A percentile compares a stretch with the other conserved stretches of the same genome.
phyloP scores from a whole-genome alignment of 2,329 filamentous ascomycete genomes.

The Aspergillus vadensis region DNA sequence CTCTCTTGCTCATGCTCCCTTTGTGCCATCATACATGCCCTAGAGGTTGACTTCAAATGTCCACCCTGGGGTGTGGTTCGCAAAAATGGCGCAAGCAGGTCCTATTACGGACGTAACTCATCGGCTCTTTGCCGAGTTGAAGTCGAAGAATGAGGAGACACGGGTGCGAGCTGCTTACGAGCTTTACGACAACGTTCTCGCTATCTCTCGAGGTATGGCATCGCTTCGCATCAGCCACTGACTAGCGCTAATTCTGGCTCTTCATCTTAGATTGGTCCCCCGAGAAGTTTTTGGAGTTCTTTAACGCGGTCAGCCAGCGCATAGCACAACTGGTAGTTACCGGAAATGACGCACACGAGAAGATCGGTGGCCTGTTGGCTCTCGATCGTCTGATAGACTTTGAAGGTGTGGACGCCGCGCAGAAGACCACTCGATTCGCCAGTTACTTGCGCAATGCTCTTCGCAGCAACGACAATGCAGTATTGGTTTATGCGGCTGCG shows the following conservation, averaged over 20 bases:
- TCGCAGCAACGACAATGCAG: constrained; percentile 84
- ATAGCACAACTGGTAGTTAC: constrained; percentile 77
- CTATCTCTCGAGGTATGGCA: constrained; percentile 48
- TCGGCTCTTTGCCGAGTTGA: constrained; percentile 59
- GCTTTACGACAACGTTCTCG: constrained; percentile 49
- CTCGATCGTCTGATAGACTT: constrained; percentile 94
- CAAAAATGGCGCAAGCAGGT: constrained; percentile 51
- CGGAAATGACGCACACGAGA: constrained; percentile 82
- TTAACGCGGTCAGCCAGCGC: constrained; percentile 65
- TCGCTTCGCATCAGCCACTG: background rate
- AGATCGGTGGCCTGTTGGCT: constrained; percentile 87
- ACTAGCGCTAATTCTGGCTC: constrained; percentile 16
- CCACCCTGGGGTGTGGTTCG: constrained; percentile 38
- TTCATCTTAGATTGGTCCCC: constrained; percentile 67
- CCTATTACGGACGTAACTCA: constrained; percentile 53
- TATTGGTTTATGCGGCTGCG: constrained; percentile 86
- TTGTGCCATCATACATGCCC: constrained; percentile 27
- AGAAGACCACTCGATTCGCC: constrained; percentile 92
- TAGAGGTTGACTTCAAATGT: constrained; percentile 43
- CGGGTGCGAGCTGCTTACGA: constrained; percentile 53
- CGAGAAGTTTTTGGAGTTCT: constrained; percentile 75
- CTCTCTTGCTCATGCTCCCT: constrained; percentile 24
- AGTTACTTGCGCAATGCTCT: constrained; percentile 86
- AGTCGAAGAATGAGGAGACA: constrained; percentile 57
- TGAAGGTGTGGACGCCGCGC: constrained; percentile 87